Evolutionary conservation across 768 basidiomycete genomes (phyloP).

Genomic region (Boletus insuetus): DNA sequence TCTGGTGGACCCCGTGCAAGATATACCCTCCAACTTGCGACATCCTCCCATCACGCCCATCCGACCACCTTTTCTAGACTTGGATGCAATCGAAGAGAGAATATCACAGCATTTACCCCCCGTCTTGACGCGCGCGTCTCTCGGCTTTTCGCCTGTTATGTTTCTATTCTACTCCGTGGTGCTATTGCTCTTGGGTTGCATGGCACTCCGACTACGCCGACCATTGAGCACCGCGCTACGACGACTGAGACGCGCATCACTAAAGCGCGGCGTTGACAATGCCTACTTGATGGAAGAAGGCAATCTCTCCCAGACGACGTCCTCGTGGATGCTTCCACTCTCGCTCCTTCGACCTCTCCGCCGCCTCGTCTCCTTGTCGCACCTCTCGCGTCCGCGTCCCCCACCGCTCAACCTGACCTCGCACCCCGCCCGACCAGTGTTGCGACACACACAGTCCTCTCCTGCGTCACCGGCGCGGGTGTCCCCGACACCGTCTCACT

Average conservation of each 20-base stretch:
- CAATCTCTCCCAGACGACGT: slow-evolving; percentile 2
- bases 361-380: slow-evolving; percentile 23
- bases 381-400: slow-evolving; percentile 20
- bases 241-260: slow-evolving; percentile 41
- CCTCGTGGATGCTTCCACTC: slow-evolving; percentile 19
- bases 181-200: slow-evolving; percentile 40
- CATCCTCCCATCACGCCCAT: slow-evolving; percentile 56
- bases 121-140: slow-evolving; percentile 56
- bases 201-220: slow-evolving; percentile 58
- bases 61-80: slow-evolving; percentile 56
- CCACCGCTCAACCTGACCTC: slow-evolving; percentile 17
- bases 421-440: slow-evolving; percentile 9
- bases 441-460: slow-evolving; percentile 22
- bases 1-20: slow-evolving; percentile 71
- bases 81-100: slow-evolving; percentile 60
- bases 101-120: slow-evolving; percentile 67
- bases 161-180: slow-evolving; percentile 53
- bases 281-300: slow-evolving; percentile 51
- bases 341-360: slow-evolving; percentile 30
- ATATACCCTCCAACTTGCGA: slow-evolving; percentile 51
- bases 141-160: slow-evolving; percentile 72
- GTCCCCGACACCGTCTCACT: slow-evolving; percentile 5
- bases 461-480: slow-evolving; percentile 14
- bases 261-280: slow-evolving; percentile 32
- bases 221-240: slow-evolving; percentile 45